A percentile compares a stretch with the other conserved stretches of the same genome.
These are phyloP conservation scores for Fusarium sp. DNA, from an alignment of 2,329 filamentous ascomycete genomes.

Conservation along the genomic window DNA sequence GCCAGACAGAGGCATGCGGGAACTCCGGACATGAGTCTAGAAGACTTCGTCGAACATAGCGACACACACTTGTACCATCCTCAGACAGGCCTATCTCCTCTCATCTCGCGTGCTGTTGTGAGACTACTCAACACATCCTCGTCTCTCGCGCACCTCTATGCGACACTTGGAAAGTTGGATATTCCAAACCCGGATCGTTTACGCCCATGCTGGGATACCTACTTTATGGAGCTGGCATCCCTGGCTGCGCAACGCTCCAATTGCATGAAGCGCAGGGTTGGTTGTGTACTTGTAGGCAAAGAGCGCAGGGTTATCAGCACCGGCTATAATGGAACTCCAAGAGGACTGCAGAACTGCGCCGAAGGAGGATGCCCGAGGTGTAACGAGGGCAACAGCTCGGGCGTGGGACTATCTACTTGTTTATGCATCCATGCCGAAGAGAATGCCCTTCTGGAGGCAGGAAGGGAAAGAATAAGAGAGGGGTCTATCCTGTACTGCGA, in stretches of 20 bases:
- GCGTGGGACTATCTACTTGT: conserved; percentile 85
- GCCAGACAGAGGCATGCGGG: conserved; percentile 38
- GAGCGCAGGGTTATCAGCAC: conserved; percentile 92
- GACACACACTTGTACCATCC: conserved; percentile 84
- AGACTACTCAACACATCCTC: conserved; percentile 88
- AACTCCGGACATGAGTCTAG: conserved; percentile 59
- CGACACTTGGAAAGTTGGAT: conserved; percentile 80
- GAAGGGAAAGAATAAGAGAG: conserved; percentile 87
- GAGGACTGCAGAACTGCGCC: conserved; percentile 89
- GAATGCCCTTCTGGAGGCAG: conserved; percentile 95
- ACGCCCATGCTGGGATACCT: conserved; percentile 93
- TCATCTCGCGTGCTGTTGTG: conserved; percentile 86
- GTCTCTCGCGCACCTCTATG: conserved; percentile 79
- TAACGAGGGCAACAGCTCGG: conserved; percentile 80
- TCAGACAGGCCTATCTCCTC: conserved; percentile 75
- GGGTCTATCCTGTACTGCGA: conserved; percentile 92
- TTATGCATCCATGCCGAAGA: conserved; percentile 98
- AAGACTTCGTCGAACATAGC: conserved; percentile 69
- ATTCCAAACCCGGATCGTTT: conserved; percentile 84
- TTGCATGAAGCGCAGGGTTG: conserved; percentile 98
- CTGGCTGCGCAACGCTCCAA: conserved; percentile 92
- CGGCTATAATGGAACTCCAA: conserved; percentile 97
- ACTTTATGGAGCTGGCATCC: conserved; percentile 97
- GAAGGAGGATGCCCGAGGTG: conserved; percentile 92
- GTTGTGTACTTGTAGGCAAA: conserved; percentile 87